Evolutionary conservation across 192 early-diverging fungal species (phyloP).

Genomic region (Entrophospora sp.): DNA sequence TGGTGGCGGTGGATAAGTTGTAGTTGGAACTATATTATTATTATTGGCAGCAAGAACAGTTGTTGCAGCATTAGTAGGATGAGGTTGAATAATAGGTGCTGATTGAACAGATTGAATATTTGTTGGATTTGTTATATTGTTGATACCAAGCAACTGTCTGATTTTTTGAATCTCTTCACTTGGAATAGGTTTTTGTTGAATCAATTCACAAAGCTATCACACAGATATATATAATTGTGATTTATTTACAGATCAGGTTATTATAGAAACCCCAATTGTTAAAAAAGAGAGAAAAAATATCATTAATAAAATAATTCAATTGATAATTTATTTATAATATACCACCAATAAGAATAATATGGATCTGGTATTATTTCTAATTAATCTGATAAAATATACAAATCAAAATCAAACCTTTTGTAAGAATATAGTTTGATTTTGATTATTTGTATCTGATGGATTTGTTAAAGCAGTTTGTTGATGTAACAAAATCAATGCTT

Average conservation of each 20-base stretch:
- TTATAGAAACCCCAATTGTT: too few species aligned
- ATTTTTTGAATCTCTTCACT: too few species aligned
- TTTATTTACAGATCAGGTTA: too few species aligned
- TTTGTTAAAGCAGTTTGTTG: conserved; percentile 18
- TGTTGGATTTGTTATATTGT: neutral
- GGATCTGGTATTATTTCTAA: neutral
- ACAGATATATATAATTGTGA: conserved; percentile 21
- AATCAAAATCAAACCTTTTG: conserved; percentile 8
- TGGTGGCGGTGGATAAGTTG: neutral
- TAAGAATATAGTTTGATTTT: conserved; percentile 14
- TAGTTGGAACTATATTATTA: too few species aligned
- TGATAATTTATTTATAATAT: too few species aligned
- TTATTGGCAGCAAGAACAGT: too few species aligned
- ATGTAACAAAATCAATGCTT: neutral
- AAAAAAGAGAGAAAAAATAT: too few species aligned
- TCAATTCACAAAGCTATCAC: too few species aligned
- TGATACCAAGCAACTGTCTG: conserved; percentile 16
- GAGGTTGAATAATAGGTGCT: neutral
- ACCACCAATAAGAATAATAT: too few species aligned
- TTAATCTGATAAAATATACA: neutral
- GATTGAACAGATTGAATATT: neutral
- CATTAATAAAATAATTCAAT: too few species aligned
- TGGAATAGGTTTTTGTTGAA: too few species aligned
- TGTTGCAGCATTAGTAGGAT: neutral
- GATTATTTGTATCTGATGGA: conserved; percentile 13